These are phyloP conservation scores for Marchantia polymorpha DNA, from an alignment of 225 moss, liverwort and hornwort genomes.

Conservation along the genomic window DNA sequence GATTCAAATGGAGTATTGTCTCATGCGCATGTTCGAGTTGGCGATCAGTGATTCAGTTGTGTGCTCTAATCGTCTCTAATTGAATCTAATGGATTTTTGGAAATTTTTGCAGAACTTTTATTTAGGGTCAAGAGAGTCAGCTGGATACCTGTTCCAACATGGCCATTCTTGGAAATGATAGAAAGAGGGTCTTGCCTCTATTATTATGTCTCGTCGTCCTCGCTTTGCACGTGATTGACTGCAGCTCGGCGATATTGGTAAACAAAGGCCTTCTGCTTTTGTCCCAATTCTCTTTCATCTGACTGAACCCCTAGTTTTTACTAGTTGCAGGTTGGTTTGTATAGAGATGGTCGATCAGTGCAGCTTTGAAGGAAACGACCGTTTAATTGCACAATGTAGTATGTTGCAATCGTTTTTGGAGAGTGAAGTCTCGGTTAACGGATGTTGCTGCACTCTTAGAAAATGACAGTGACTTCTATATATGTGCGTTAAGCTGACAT, in stretches of 20 bases:
- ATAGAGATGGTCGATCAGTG: not conserved
- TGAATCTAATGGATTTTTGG: not conserved
- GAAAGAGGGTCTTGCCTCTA: conserved; percentile 7
- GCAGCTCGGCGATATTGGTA: conserved; percentile 20
- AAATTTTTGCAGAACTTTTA: not conserved
- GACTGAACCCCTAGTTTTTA: too few species aligned
- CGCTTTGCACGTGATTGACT: conserved; percentile 13
- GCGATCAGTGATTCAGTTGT: not conserved
- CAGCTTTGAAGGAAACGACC: not conserved
- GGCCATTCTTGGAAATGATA: conserved; percentile 7
- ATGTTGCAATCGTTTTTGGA: not conserved
- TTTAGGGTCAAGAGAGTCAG: not conserved
- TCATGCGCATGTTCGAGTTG: not conserved
- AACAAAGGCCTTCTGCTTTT: not conserved
- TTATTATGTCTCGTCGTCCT: conserved; percentile 12
- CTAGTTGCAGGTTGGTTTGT: not conserved
- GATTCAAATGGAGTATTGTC: not conserved
- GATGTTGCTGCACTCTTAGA: not conserved
- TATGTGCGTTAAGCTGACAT: too few species aligned
- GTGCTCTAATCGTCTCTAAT: not conserved
- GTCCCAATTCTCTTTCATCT: too few species aligned
- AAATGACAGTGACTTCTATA: not conserved
- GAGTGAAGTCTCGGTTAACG: not conserved
- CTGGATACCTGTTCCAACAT: conserved; percentile 7
- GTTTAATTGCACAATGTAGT: not conserved